Conservation (phyloP, 2,329 filamentous ascomycete genomes). For the Chaetomium sp. region DNA sequence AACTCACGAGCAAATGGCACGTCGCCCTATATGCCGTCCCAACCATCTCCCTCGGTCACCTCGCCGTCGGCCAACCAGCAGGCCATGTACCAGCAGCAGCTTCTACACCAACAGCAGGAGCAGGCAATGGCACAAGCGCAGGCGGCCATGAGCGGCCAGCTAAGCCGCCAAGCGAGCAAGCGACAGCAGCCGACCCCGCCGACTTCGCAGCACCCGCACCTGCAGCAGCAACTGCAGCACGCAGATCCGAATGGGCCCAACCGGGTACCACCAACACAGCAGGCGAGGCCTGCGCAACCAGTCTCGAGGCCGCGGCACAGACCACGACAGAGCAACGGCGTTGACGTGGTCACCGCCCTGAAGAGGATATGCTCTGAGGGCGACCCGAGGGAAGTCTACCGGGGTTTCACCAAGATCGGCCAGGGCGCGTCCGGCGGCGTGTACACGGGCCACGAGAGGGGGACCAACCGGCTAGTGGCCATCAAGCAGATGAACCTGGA, state of each 20-base stretch:
- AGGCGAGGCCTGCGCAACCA: conserved; percentile 45
- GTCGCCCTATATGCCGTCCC: conserved; percentile 52
- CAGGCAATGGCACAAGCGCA: conserved; percentile 80
- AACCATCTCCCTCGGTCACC: conserved; percentile 44
- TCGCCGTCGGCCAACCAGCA: conserved; percentile 44
- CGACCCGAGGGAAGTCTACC: conserved; percentile 86
- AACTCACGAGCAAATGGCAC: conserved; percentile 64
- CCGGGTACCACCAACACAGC: conserved; percentile 36
- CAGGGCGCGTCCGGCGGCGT: conserved; percentile 97
- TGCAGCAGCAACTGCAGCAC: conserved; percentile 39
- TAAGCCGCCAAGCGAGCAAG: conserved; percentile 75
- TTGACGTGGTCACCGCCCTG: conserved; percentile 81
- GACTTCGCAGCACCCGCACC: conserved; percentile 55
- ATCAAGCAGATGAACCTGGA: conserved; percentile 99
- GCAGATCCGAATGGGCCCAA: conserved; percentile 45
- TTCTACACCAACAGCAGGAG: conserved; percentile 81
- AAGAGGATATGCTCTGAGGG: conserved; percentile 88
- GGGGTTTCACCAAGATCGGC: conserved; percentile 89
- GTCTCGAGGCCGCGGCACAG: conserved; percentile 73
- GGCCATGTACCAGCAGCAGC: conserved; percentile 61
- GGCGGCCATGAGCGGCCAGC: conserved; percentile 70
- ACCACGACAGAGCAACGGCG: conserved; percentile 73
- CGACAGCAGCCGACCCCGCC: conserved; percentile 55
- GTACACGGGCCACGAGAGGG: conserved; percentile 84
- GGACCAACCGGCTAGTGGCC: conserved; percentile 83